Base-by-base conservation (phyloP, 2,329 filamentous ascomycete species). In the Chrysoporthe austroafricana region DNA sequence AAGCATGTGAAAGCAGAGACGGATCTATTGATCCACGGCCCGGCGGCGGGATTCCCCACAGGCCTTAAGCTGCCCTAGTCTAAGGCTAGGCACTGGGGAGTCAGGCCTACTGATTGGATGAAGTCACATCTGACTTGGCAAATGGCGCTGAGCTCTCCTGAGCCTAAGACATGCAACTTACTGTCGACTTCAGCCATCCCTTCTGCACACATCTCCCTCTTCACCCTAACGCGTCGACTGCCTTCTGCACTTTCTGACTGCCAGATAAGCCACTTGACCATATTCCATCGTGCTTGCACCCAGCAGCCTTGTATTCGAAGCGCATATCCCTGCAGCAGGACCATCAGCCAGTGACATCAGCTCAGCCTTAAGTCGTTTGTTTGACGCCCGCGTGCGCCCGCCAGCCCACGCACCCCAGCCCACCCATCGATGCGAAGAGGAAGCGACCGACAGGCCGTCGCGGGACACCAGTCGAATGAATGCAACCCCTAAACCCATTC, bases 401-500 rank as follows among this genome's bases (percentile, higher is more conserved):
- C 39, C 56, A 59, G 21, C 32, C 26, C 54, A n/a, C 36, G 4
- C 56, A 21, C 26, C 48, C 50, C 48, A 62, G 52, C 43, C 46
- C 36, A 52, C 43, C 62, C 57, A 63, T 70, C 64, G 50, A 70
- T 70, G 69, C 58, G 43, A 62, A 67, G 57, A 57, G 46, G 44
- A 44, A 64, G 58, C 67, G 62, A 64, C 69, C 61, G 36, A 52
- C 63, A 64, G 67, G 69, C 63, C 56, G 67, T 69, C 65, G 69
- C 64, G 67, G 67, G 62, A 65, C 63, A 60, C 61, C 62, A 70
- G 72, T 74, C 72, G 76, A 77, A 74, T 77, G 91, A 89, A 97
- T 97, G 94, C 94, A 94, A 90, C 93, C 96, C 84, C 87, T 98
- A 90, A 99, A 99, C 83, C 96, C 96, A 80, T 98, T 97, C 83